A percentile compares a stretch with the other conserved stretches of the same genome.
These are phyloP conservation scores for Fusarium bulbicola DNA, from an alignment of 2,329 filamentous ascomycete genomes.

Conservation along the genomic window DNA sequence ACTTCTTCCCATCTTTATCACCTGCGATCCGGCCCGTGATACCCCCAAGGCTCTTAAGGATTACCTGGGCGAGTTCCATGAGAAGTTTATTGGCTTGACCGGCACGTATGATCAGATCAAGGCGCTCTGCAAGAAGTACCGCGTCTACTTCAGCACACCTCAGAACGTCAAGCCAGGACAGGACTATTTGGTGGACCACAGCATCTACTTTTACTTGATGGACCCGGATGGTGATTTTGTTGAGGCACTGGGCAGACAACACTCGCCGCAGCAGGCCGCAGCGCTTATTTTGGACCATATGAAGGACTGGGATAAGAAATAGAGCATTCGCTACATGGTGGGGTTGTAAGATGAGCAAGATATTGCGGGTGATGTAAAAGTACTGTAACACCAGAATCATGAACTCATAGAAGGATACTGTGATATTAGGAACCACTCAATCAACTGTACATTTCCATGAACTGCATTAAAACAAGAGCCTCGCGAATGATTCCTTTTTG, in stretches of 20 bases:
- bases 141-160: constrained; percentile 97
- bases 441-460: constrained; percentile 38
- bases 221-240: constrained; percentile 98
- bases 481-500: background rate
- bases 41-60: constrained; percentile 83
- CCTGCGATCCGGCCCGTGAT: constrained; percentile 93
- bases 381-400: constrained; percentile 40
- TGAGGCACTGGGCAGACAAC: constrained; percentile 93
- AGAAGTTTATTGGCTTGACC: constrained; percentile 84
- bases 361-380: constrained; percentile 38
- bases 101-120: constrained; percentile 95
- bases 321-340: background rate
- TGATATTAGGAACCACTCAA: constrained; percentile 42
- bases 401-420: constrained; percentile 35
- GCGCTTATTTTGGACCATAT: constrained; percentile 88
- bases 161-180: constrained; percentile 87
- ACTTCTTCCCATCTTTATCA: constrained; percentile 88
- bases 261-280: constrained; percentile 87
- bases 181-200: constrained; percentile 98
- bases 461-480: background rate
- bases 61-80: constrained; percentile 93
- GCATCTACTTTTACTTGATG: constrained; percentile 99
- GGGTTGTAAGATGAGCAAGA: constrained; percentile 31
- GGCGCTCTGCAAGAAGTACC: constrained; percentile 91
- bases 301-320: constrained; percentile 61